These are phyloP conservation scores for Persicaria maculosa DNA, from an alignment of 148 eudicot species.

Conservation along the genomic window DNA sequence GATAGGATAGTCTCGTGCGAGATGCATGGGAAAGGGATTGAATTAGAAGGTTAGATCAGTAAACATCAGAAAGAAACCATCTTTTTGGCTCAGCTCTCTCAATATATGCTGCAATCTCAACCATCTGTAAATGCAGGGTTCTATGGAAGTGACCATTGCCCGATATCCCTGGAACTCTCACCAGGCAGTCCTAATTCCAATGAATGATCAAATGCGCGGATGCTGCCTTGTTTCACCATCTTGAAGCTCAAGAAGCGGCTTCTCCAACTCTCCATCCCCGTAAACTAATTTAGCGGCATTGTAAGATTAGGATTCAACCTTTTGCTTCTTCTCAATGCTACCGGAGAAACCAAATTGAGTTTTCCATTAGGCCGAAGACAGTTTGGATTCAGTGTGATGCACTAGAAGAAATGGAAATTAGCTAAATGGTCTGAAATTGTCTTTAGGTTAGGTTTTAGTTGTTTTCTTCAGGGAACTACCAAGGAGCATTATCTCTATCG, in stretches of 20 bases:
- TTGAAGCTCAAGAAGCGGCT: neutral
- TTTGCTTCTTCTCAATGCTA: neutral
- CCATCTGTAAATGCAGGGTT: conserved; percentile 48
- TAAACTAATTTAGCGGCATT: neutral
- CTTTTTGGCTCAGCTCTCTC: neutral
- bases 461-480: neutral
- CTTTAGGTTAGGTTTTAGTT: neutral
- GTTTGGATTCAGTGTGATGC: neutral
- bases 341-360: neutral
- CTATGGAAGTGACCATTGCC: conserved; percentile 96
- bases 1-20: conserved; percentile 68
- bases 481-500: too few relatives aligned
- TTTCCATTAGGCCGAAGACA: neutral
- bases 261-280: neutral
- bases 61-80: neutral
- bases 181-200: conserved; percentile 23
- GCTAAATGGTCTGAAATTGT: neutral
- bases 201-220: neutral
- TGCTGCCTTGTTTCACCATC: neutral
- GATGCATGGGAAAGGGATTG: conserved; percentile 88
- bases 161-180: conserved; percentile 76
- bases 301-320: neutral
- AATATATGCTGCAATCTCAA: neutral
- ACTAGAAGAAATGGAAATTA: neutral
- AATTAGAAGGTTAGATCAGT: conserved; percentile 55